These are phyloP conservation scores for Tetrahymena borealis DNA, from an alignment of 73 alveolate genomes.

Conservation along the genomic window DNA sequence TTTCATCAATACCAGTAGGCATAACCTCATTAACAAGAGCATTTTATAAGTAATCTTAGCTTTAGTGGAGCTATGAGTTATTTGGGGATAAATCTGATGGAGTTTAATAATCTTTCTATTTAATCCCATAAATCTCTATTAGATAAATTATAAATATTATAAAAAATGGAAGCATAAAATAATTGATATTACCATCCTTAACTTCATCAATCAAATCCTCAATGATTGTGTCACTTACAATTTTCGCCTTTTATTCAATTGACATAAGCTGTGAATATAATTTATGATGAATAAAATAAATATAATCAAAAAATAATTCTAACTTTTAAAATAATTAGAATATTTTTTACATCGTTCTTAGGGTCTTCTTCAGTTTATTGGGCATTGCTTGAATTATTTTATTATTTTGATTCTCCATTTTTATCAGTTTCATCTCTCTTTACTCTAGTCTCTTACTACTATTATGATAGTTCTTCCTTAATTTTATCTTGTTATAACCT, in stretches of 20 bases:
- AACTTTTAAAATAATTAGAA: background rate
- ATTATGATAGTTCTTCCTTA: background rate
- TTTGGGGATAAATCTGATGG: background rate
- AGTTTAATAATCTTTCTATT: background rate
- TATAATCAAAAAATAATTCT: background rate
- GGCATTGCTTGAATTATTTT: too few species aligned
- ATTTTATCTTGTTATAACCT: background rate
- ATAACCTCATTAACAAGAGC: background rate
- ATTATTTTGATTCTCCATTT: too few species aligned
- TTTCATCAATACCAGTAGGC: background rate
- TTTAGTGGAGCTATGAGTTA: too few species aligned
- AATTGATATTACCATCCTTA: background rate
- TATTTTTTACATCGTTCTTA: background rate
- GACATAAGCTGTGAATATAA: conserved; percentile 2
- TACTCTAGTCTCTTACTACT: background rate
- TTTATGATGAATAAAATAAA: background rate
- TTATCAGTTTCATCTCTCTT: too few species aligned
- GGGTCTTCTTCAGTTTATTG: background rate
- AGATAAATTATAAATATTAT: background rate
- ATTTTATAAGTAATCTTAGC: background rate
- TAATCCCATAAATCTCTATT: background rate
- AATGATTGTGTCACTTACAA: background rate
- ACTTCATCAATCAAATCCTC: background rate
- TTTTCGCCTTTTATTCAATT: background rate
- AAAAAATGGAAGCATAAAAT: background rate